Conservation (phyloP, 768 basidiomycete species). For the Xerocomellus chrysenteron region DNA sequence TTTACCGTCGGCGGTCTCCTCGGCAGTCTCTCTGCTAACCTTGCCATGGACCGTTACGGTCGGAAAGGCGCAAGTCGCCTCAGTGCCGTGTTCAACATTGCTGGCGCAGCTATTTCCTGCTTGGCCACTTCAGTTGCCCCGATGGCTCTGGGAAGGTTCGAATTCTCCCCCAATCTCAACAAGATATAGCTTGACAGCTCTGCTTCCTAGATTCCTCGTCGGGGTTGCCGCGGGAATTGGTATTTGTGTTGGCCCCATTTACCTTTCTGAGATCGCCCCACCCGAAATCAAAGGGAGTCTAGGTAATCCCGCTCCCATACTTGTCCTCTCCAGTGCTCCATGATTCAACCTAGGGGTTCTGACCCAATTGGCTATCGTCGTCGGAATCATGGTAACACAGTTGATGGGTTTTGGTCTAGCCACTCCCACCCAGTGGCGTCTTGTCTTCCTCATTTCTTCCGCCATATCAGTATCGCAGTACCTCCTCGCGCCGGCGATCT, state of each 20-base stretch:
- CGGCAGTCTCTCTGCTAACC: constrained; percentile 69
- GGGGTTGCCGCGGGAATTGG: constrained; percentile 74
- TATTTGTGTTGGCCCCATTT: constrained; percentile 79
- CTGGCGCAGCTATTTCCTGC: constrained; percentile 67
- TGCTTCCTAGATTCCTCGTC: constrained; percentile 50
- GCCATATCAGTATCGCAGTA: constrained; percentile 57
- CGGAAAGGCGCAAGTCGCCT: constrained; percentile 64
- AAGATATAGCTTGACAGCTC: background rate
- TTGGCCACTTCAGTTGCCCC: constrained; percentile 54
- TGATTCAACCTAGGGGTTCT: constrained; percentile 55
- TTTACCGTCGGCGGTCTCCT: constrained; percentile 87
- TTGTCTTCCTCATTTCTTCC: constrained; percentile 64
- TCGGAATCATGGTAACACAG: constrained; percentile 88
- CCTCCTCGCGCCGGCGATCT: constrained; percentile 49
- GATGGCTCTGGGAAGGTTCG: constrained; percentile 67
- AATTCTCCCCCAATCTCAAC: background rate
- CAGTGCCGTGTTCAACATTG: constrained; percentile 53
- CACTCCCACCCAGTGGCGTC: constrained; percentile 66
- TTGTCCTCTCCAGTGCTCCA: background rate
- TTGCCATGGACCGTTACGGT: constrained; percentile 68
- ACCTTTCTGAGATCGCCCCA: constrained; percentile 84
- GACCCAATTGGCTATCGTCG: constrained; percentile 78
- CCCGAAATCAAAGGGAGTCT: constrained; percentile 69
- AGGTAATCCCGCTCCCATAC: constrained; percentile 42
- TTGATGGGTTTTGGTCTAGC: constrained; percentile 68